Evolutionary conservation across 2,329 filamentous ascomycete genomes (phyloP), one percentile per base, ranked within the genome.

Genomic region (Xylariaceae sp.): DNA sequence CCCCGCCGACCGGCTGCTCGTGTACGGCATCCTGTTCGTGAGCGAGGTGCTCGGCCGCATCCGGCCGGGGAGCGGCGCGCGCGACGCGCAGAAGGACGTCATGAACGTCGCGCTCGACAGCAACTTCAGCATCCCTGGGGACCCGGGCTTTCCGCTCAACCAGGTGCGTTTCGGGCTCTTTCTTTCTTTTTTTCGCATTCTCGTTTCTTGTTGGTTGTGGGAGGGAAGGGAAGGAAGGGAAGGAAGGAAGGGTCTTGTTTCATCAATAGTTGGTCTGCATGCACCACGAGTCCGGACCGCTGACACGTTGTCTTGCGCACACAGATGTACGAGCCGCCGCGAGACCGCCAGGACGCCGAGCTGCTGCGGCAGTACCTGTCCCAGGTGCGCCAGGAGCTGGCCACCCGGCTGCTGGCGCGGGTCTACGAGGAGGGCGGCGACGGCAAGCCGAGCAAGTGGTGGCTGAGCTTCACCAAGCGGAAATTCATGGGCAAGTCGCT

Each of bases 401-500:
- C 89, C 4, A 65, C 72, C 37, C 74, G 92, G 58, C 69, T 98
- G 65, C 65, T 95, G 57, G 83, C 83, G 33, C 76, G 89, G 49
- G 80, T 98, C 45, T 98, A 94, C 58, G 81, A 83, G 35, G 88
- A 89, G 65, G 49, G 72, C 60, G 61, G 75, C 56, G 63, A 89
- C 69, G 61, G 85, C 64, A 75, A 75, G 63, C 76, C 77, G 35
- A 75, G 67, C 61, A 76, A 93, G 78, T 96, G 90, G 86, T 98
- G 92, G 92, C 65, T 98, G 59, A 96, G 92, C 71, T 98, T 95
- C 60, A 86, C 85, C 34, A 96, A 96, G 80, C 81, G 92, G 66
- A 95, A 95, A 77, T 98, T 98, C 58, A 96, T 98, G 92, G 89
- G 89, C 60, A 96, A 96, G 77, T 75, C 77, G 47, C 67, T 92